phyloP scores from a whole-genome alignment of 1,139 yeast species.

The Eremothecium cymbalariae region DNA sequence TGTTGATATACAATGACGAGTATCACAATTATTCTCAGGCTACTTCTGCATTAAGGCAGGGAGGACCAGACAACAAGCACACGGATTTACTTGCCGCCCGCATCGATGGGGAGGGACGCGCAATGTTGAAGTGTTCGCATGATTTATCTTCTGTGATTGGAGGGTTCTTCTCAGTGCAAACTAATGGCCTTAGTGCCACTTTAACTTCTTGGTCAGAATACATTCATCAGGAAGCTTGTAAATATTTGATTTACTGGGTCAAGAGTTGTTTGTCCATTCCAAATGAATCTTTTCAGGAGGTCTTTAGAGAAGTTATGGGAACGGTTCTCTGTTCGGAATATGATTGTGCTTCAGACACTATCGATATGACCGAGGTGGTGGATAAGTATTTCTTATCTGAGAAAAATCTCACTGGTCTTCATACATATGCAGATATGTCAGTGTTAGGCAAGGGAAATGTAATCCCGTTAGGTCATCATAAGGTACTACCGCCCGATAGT shows the following conservation, averaged over 20 bases:
- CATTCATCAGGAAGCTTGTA: conserved; percentile 41
- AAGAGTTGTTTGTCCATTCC: conserved; percentile 36
- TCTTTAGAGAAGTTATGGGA: conserved; percentile 32
- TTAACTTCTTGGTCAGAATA: conserved; percentile 43
- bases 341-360: conserved; percentile 12
- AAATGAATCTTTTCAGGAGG: conserved; percentile 30
- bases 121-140: conserved; percentile 26
- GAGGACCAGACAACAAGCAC: conserved; percentile 30
- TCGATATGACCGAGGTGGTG: conserved; percentile 18
- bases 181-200: conserved; percentile 49
- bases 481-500: conserved; percentile 31
- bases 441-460: conserved; percentile 17
- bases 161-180: conserved; percentile 35
- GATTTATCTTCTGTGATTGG: conserved; percentile 27
- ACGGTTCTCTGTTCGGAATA: conserved; percentile 25
- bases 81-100: conserved; percentile 29
- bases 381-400: conserved; percentile 19
- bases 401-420: conserved; percentile 14
- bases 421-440: conserved; percentile 25
- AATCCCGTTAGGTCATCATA: conserved; percentile 29
- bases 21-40: conserved; percentile 47
- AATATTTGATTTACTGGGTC: conserved; percentile 45
- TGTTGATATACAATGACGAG: conserved; percentile 69
- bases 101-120: conserved; percentile 35
- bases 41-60: conserved; percentile 32